These are phyloP conservation scores for Mycena latifolia DNA, from an alignment of 768 basidiomycete species.

Conservation along the genomic window DNA sequence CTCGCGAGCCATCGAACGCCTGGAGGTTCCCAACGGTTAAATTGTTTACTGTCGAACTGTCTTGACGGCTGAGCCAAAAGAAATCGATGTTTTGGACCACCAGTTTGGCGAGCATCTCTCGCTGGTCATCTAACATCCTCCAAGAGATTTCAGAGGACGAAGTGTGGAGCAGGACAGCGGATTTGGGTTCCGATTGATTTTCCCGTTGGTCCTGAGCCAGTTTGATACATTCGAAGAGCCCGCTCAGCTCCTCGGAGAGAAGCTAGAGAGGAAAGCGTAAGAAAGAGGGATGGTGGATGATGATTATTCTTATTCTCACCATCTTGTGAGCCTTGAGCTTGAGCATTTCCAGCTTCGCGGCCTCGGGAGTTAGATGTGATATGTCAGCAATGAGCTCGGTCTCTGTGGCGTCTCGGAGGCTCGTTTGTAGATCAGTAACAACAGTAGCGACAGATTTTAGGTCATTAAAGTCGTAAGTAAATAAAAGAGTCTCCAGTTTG, in stretches of 20 bases:
- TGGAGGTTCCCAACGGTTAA: conserved; percentile 81
- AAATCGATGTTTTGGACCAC: conserved; percentile 85
- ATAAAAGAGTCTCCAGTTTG: conserved; percentile 83
- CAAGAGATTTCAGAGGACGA: conserved; percentile 91
- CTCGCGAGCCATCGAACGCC: conserved; percentile 87
- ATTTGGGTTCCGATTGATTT: conserved; percentile 77
- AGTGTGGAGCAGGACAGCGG: conserved; percentile 84
- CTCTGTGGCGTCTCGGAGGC: conserved; percentile 74
- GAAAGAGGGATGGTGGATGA: not conserved
- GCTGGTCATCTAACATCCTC: conserved; percentile 85
- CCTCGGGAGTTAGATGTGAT: conserved; percentile 55
- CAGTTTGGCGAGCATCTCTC: conserved; percentile 85
- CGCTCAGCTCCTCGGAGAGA: conserved; percentile 82
- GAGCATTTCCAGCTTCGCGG: conserved; percentile 67
- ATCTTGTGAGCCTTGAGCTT: conserved; percentile 75
- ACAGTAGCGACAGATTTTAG: conserved; percentile 77
- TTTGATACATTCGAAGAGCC: conserved; percentile 89
- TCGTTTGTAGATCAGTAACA: conserved; percentile 77
- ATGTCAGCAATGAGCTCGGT: conserved; percentile 57
- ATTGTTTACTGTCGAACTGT: conserved; percentile 87
- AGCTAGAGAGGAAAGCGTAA: conserved; percentile 41
- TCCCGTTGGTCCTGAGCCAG: conserved; percentile 83
- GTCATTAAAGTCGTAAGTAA: conserved; percentile 91
- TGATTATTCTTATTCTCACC: conserved; percentile 3
- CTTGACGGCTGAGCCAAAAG: conserved; percentile 87